Evolutionary conservation across 2,329 filamentous ascomycete genomes (phyloP).

Genomic region (Colletotrichum gloeosporioides): DNA sequence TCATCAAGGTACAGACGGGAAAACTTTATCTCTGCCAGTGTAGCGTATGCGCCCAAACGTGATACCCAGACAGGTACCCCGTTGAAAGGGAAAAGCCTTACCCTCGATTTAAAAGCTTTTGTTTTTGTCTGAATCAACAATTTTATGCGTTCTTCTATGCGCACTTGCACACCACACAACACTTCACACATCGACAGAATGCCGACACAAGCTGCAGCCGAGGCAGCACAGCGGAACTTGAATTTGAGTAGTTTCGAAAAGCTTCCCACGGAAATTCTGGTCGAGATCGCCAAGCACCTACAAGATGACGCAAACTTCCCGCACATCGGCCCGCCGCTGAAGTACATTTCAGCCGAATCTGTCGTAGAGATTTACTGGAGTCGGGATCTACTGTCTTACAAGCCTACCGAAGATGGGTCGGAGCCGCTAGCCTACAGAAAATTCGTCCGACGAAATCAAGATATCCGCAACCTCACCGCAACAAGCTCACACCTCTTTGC

Average conservation of each 20-base stretch:
- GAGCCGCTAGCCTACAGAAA: background rate
- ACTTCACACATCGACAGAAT: background rate
- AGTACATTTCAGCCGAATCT: background rate
- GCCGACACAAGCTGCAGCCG: background rate
- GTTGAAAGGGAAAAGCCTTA: background rate
- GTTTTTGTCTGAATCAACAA: background rate
- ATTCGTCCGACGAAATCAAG: background rate
- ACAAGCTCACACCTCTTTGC: background rate
- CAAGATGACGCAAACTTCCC: background rate
- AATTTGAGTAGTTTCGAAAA: background rate
- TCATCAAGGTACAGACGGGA: background rate
- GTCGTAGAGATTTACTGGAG: background rate
- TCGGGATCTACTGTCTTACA: background rate
- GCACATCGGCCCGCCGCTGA: background rate
- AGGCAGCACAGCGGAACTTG: background rate
- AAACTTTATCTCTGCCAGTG: background rate
- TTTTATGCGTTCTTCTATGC: background rate
- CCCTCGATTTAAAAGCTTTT: accelerated
- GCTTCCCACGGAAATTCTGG: background rate
- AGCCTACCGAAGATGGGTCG: background rate
- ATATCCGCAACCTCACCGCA: background rate
- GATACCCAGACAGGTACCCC: background rate
- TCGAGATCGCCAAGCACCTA: background rate
- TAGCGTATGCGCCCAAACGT: background rate
- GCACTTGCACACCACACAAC: background rate